Base-by-base conservation (phyloP, 2,329 filamentous ascomycete species). In the Alternaria incomplexa region DNA sequence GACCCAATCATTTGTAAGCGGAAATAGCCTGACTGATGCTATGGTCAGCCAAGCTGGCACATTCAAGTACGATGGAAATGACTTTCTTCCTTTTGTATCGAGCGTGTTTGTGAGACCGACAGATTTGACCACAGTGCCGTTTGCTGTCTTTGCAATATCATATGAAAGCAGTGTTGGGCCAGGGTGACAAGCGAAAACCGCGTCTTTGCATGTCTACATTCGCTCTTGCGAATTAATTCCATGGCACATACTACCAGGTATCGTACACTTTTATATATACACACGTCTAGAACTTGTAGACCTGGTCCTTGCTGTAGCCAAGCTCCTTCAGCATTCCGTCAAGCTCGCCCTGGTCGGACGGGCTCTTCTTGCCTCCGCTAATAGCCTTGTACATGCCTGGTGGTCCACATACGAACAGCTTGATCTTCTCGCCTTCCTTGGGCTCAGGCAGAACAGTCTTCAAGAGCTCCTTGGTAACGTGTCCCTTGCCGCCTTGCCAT, bases 401-500 rank as follows among this genome's bases (percentile, higher is more conserved):
- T 12, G 96, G 96, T 0, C 95, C 95, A 81, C 95, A 98, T 40
- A 99, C 93, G 77, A 99, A 98, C 66, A 98, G 82, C 89, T 98
- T 98, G 85, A 97, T 90, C 83, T 97, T 96, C 69, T 91, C 91
- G 47, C 79, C 79, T 73, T 88, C 87, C 87, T 96, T 96, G 67
- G 96, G 93, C 82, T 96, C 93, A 11, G 96, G 96, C 13, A 98
- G 87, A 10, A 97, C 93, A 54, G 92, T 95, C 90, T 98, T 97
- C 76, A 99, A 84, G 61, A 98, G 86, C 69, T 97, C 93, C 87
- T 97, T 96, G 81, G 83, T 92, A 78, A 99, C 91, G 84, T 85
- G 90, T 66, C 96, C 96, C 81, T 89, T 92, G 75, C 86, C 88
- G 70, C 92, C 91, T 58, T 82, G 81, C 93, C 93, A 97, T 62